Conservation (phyloP, 2,329 filamentous ascomycete genomes). For the Metarhizium album region DNA sequence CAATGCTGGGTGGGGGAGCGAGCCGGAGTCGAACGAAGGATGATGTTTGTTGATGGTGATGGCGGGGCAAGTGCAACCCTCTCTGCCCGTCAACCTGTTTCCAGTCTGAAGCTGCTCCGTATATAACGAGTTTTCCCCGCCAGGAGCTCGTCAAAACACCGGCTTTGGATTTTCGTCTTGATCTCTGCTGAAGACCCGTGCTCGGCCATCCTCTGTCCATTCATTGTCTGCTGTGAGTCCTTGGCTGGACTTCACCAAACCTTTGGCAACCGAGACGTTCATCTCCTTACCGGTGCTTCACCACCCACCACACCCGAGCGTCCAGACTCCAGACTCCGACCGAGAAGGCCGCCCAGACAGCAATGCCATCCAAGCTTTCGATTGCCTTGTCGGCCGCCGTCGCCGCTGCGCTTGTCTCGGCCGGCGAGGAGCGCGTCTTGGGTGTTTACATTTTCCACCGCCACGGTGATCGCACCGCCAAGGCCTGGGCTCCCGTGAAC, state of each 20-base stretch:
- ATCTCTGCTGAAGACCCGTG: neutral
- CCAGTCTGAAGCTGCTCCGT: neutral
- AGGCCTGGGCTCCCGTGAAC: slow-evolving; percentile 57
- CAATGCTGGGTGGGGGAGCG: too few species aligned
- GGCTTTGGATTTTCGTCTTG: neutral
- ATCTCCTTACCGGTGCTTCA: too few species aligned
- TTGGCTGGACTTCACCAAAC: neutral
- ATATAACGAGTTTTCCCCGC: neutral
- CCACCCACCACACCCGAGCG: too few species aligned
- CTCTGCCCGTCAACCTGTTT: neutral
- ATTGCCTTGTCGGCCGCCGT: slow-evolving; percentile 13
- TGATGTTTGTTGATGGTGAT: neutral
- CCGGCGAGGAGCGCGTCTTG: slow-evolving; percentile 56
- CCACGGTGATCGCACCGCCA: slow-evolving; percentile 80
- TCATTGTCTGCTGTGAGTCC: neutral
- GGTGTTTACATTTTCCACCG: slow-evolving; percentile 82
- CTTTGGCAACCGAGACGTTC: neutral
- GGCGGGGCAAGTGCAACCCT: neutral
- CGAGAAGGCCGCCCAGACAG: neutral
- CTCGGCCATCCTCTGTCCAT: neutral
- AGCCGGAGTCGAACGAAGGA: too few species aligned
- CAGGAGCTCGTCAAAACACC: neutral
- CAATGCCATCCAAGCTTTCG: slow-evolving; percentile 30
- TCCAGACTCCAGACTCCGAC: too few species aligned
- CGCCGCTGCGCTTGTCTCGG: slow-evolving; percentile 9